Percentiles rank a stretch among this genome's conserved stretches.
phyloP scores from a whole-genome alignment of 139 green algal species.

The Dunaliella primolecta region DNA sequence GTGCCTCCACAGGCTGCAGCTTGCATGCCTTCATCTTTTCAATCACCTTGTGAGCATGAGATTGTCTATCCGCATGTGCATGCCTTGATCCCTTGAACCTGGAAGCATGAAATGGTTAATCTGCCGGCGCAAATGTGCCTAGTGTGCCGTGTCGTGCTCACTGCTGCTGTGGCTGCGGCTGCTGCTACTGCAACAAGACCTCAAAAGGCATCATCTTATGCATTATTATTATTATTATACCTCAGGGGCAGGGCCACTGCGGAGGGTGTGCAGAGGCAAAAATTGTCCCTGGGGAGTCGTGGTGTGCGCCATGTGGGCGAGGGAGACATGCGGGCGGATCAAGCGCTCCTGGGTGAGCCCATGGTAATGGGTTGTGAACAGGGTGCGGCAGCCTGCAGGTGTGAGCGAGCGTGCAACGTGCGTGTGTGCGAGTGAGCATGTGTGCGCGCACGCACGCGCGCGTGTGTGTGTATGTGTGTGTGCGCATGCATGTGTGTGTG shows the following conservation, averaged over 20 bases:
- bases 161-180: no score
- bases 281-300: constrained; percentile 5
- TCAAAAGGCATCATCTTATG: no score
- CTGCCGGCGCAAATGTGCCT: neutral
- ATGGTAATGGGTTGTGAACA: constrained; percentile 98
- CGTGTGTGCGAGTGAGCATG: no score
- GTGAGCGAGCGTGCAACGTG: neutral
- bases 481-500: no score
- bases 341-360: constrained; percentile 41
- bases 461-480: no score
- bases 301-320: constrained; percentile 48
- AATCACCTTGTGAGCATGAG: no score
- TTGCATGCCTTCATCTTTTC: no score
- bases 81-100: neutral
- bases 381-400: constrained; percentile 28
- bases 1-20: no score
- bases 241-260: constrained; percentile 20
- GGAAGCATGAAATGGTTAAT: neutral
- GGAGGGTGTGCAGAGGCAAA: constrained; percentile 31
- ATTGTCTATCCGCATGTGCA: neutral
- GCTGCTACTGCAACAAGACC: no score
- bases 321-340: neutral
- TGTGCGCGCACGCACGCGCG: no score
- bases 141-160: no score
- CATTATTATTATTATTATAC: neutral